Conservation (phyloP, 352 stramenopile genomes). For the Globisporangium megalacanthum region DNA sequence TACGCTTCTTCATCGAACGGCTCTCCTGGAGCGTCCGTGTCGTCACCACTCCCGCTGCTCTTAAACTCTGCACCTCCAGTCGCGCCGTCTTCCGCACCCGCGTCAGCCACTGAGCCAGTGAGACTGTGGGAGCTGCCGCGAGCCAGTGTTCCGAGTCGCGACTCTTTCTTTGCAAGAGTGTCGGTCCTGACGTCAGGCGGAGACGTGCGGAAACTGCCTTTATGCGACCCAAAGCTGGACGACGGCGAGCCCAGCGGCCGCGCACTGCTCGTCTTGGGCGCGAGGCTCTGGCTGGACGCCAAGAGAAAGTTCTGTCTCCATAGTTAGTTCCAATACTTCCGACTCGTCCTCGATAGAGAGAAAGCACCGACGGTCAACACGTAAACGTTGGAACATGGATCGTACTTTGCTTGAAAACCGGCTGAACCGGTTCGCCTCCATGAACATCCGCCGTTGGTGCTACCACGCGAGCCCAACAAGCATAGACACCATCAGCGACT, state of each 20-base stretch:
- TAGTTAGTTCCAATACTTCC: too few species aligned
- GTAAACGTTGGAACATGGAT: background rate
- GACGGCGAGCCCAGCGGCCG: constrained; percentile 13
- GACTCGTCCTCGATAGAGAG: background rate
- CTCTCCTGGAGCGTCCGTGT: constrained; percentile 1
- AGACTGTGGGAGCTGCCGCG: constrained; percentile 15
- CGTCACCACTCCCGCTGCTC: constrained; percentile 24
- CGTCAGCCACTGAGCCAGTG: constrained; percentile 2
- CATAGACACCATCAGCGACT: background rate
- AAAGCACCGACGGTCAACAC: background rate
- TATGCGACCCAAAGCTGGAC: constrained; percentile 10
- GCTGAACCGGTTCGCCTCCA: constrained; percentile 49
- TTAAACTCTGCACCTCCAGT: constrained; percentile 5
- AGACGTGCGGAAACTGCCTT: constrained; percentile 8
- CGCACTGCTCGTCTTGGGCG: constrained; percentile 21
- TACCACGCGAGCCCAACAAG: constrained; percentile 4
- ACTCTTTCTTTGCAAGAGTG: constrained; percentile 17
- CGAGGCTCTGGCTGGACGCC: constrained; percentile 34
- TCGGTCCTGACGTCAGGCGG: background rate
- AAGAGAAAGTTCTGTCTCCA: constrained; percentile 34
- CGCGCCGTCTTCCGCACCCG: constrained; percentile 14
- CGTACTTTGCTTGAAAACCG: constrained; percentile 39
- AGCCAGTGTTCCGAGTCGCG: constrained; percentile 13
- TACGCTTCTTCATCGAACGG: constrained; percentile 59
- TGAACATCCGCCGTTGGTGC: constrained; percentile 62